Percentiles rank a stretch among this genome's conserved stretches.
phyloP scores from a whole-genome alignment of 192 early-diverging fungal genomes.

The Mortierella hygrophila region DNA sequence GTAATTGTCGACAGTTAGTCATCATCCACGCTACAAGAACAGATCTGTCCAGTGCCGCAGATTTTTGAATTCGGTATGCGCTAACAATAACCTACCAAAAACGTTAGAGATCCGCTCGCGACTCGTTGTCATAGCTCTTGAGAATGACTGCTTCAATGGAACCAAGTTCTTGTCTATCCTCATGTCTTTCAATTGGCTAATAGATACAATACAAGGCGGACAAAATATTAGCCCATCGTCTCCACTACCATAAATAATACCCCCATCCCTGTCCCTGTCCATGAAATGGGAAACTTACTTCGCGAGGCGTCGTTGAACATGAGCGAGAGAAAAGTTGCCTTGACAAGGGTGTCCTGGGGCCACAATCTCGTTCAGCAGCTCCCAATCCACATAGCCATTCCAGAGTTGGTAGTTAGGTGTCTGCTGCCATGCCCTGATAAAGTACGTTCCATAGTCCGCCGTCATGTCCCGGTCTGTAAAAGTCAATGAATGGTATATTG shows the following conservation, averaged over 20 bases:
- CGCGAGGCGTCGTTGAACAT: slow-evolving; percentile 64
- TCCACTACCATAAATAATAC: not conserved
- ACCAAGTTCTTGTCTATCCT: slow-evolving; percentile 62
- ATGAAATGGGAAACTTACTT: slow-evolving; percentile 50
- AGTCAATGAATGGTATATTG: not conserved
- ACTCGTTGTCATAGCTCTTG: slow-evolving; percentile 64
- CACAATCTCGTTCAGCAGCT: slow-evolving; percentile 68
- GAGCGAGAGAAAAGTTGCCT: slow-evolving; percentile 62
- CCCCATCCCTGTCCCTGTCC: not conserved
- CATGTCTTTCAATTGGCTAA: slow-evolving; percentile 64
- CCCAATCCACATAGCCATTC: slow-evolving; percentile 69
- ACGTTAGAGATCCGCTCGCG: slow-evolving; percentile 56
- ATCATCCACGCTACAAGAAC: not conserved
- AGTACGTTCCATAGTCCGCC: slow-evolving; percentile 73
- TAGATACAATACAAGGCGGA: not conserved
- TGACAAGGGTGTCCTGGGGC: slow-evolving; percentile 68
- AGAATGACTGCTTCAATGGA: slow-evolving; percentile 60
- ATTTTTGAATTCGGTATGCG: not conserved
- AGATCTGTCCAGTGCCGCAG: not conserved
- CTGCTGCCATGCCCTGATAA: slow-evolving; percentile 75
- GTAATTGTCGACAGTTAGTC: not conserved
- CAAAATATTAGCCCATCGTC: not conserved
- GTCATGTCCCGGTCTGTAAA: slow-evolving; percentile 66
- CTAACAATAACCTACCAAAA: slow-evolving; percentile 31
- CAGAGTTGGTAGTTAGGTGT: slow-evolving; percentile 78